Conservation (phyloP, 495 filamentous ascomycete species). For the Apodospora peruviana region DNA sequence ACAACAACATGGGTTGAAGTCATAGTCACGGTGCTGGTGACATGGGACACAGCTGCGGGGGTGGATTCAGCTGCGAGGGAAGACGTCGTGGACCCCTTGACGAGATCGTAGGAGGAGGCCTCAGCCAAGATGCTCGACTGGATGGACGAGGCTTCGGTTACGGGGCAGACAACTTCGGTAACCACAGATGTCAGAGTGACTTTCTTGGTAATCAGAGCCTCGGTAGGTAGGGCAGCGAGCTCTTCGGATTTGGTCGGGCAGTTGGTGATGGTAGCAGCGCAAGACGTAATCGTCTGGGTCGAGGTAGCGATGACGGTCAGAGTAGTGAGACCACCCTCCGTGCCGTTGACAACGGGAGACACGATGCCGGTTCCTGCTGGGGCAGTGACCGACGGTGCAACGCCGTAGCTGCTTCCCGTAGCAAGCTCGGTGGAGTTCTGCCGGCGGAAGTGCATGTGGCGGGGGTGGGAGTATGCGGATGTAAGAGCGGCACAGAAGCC, state of each 20-base stretch:
- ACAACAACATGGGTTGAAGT: slow-evolving; percentile 17
- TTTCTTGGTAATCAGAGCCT: slow-evolving; percentile 27
- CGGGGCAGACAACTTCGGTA: slow-evolving; percentile 42
- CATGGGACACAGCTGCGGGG: slow-evolving; percentile 8
- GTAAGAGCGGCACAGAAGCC: slow-evolving; percentile 41
- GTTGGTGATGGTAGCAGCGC: slow-evolving; percentile 56
- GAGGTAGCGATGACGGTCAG: slow-evolving; percentile 50
- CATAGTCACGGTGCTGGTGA: slow-evolving; percentile 14
- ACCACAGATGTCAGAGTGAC: slow-evolving; percentile 42
- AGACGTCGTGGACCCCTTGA: slow-evolving; percentile 27
- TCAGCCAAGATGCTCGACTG: slow-evolving; percentile 31
- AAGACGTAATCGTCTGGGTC: slow-evolving; percentile 56
- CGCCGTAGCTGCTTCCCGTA: slow-evolving; percentile 34
- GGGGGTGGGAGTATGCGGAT: slow-evolving; percentile 35
- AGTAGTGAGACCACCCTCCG: slow-evolving; percentile 29
- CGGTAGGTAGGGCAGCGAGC: slow-evolving; percentile 20
- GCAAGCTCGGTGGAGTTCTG: slow-evolving; percentile 30
- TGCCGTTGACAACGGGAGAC: slow-evolving; percentile 13
- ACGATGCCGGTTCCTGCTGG: slow-evolving; percentile 7
- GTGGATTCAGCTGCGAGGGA: slow-evolving; percentile 13
- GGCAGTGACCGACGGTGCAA: background rate
- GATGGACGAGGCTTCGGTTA: slow-evolving; percentile 34
- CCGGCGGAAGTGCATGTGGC: slow-evolving; percentile 34
- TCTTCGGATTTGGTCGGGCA: slow-evolving; percentile 50
- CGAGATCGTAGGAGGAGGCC: slow-evolving; percentile 30